Percentiles rank a stretch among this genome's conserved stretches.
phyloP scores from a whole-genome alignment of 139 green algal species.

The Volvox africanus region DNA sequence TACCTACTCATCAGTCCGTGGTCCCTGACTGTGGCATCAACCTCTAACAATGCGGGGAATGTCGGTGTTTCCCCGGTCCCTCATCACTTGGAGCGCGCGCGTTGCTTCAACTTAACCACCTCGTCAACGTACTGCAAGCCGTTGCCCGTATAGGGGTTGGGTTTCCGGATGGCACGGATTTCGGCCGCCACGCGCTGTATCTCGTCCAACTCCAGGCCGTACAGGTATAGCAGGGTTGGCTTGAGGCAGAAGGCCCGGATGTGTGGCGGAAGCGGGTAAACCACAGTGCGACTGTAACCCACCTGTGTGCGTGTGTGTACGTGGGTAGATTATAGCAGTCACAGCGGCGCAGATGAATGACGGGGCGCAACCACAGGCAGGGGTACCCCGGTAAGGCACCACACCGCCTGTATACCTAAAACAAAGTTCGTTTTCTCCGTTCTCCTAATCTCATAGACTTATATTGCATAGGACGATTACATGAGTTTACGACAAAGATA shows the following conservation, averaged over 20 bases:
- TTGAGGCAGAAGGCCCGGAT: conserved; percentile 71
- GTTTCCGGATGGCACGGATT: conserved; percentile 64
- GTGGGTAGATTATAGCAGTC: neutral
- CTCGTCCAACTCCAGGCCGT: conserved; percentile 58
- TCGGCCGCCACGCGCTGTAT: conserved; percentile 52
- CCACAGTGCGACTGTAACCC: conserved; percentile 58
- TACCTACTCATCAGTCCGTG: no score
- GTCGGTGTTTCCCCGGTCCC: neutral
- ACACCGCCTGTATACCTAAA: no score
- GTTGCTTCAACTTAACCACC: conserved; percentile 57
- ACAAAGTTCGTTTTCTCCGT: no score
- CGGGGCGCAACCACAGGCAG: neutral
- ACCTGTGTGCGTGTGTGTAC: conserved; percentile 41
- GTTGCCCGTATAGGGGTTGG: conserved; percentile 75
- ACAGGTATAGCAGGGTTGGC: conserved; percentile 71
- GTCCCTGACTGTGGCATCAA: no score
- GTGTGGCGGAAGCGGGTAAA: conserved; percentile 64
- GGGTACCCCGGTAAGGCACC: neutral
- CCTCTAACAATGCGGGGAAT: no score
- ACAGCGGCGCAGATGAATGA: neutral
- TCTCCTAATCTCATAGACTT: no score
- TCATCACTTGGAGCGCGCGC: conserved; percentile 58
- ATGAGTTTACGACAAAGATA: no score
- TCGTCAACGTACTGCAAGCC: conserved; percentile 68
- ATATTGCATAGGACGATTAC: no score